Evolutionary conservation across 2,329 filamentous ascomycete genomes (phyloP), one percentile per base, ranked within the genome.

Genomic region (Fusarium concolor): DNA sequence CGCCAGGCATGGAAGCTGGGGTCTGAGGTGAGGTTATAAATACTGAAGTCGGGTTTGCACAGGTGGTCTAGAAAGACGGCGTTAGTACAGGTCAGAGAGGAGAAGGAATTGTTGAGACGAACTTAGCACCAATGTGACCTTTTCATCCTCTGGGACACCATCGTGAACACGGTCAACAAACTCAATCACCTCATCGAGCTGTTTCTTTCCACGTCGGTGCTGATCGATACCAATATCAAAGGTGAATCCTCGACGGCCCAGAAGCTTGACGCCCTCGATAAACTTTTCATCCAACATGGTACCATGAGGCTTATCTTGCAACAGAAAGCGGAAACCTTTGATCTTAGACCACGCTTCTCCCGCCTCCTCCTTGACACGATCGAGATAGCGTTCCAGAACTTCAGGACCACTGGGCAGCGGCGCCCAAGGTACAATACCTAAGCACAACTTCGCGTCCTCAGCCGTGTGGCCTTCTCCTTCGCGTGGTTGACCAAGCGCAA

Each of bases 211-310:
- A 28, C 91, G 88, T n/a, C 87, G 84, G 76, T 92, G 87, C 72
- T 92, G 88, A 82, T 97, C 93, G 14, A 97, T 87, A 1, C 92
- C 94, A 0, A 97, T 81, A 76, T 97, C 95, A 76, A 97, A 97
- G 2, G 87, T 85, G 72, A 90, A 86, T 1, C 87, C 87, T 62
- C 83, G 83, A 52, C 83, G 83, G 6, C 89, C 91, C 44, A 94
- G 80, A 76, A 90, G 86, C 79, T 84, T 88, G 72, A 94, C 75
- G 6, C 86, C 83, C 59, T 89, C 87, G 58, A 93, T 84, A 75
- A 94, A 93, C 10, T 79, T 82, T 12, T 85, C 80, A 45, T 84
- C 78, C 43, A 94, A 73, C 83, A 92, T 90, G 1, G 86, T 87
- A 6, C 90, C 90, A 28, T 80, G 76, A 10, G 88, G 87, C 79